These are phyloP conservation scores for Spinacia oleracea DNA, from an alignment of 179 eudicot genomes.

Conservation along the genomic window DNA sequence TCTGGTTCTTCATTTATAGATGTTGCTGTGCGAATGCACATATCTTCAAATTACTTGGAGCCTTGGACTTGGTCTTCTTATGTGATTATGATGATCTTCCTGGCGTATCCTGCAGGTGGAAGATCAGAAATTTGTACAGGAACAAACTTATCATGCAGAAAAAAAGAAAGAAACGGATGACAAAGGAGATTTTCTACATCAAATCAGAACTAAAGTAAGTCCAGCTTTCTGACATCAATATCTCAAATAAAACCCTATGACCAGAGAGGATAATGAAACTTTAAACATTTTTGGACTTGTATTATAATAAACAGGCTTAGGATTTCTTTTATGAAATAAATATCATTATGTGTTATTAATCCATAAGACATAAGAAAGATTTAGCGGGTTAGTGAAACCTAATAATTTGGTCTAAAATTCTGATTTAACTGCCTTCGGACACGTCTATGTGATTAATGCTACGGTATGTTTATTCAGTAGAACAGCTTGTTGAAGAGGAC, in stretches of 20 bases:
- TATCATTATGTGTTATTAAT: not conserved
- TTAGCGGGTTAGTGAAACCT: not conserved
- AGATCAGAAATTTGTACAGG: conserved; percentile 36
- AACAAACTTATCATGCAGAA: conserved; percentile 31
- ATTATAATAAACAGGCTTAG: not conserved
- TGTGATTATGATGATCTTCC: conserved; percentile 7
- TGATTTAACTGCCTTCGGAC: too few relatives aligned
- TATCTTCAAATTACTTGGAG: not conserved
- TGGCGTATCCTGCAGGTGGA: conserved; percentile 39
- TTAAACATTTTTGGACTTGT: not conserved
- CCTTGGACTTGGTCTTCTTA: not conserved
- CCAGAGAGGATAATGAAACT: not conserved
- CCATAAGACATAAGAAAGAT: not conserved
- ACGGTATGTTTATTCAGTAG: too few relatives aligned
- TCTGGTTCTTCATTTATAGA: not conserved
- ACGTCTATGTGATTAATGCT: too few relatives aligned
- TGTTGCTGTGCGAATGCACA: not conserved
- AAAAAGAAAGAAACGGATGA: conserved; percentile 50
- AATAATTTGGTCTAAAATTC: too few relatives aligned
- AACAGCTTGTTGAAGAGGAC: too few relatives aligned
- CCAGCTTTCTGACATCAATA: not conserved
- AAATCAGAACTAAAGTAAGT: conserved; percentile 78
- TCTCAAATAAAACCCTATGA: not conserved
- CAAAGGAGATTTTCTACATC: conserved; percentile 70
- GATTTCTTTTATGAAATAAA: not conserved